These are phyloP conservation scores for Plenodomus tracheiphilus DNA, from an alignment of 2,329 filamentous ascomycete genomes.

Conservation along the genomic window DNA sequence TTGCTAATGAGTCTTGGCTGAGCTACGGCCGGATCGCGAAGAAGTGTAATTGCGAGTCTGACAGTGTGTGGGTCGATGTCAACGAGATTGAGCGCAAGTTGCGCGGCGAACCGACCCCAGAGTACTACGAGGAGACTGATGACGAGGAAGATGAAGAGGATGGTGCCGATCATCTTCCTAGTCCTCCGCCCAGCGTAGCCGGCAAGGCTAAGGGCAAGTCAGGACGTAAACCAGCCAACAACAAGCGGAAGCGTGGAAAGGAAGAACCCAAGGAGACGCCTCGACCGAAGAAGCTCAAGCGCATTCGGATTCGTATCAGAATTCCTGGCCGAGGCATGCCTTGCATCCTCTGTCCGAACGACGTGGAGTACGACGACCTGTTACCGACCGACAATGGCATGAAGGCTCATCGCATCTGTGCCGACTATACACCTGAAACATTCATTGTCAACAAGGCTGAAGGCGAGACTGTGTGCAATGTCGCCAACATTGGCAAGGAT, in stretches of 20 bases:
- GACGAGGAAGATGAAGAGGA: conserved; percentile 67
- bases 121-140: conserved; percentile 79
- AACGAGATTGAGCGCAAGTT: conserved; percentile 94
- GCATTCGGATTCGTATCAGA: conserved; percentile 72
- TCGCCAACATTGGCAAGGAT: conserved; percentile 80
- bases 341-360: conserved; percentile 90
- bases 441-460: conserved; percentile 73
- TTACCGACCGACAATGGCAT: conserved; percentile 85
- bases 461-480: conserved; percentile 72
- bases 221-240: conserved; percentile 72
- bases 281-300: conserved; percentile 71
- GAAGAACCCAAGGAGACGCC: conserved; percentile 50
- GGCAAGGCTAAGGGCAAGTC: conserved; percentile 70
- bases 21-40: conserved; percentile 95
- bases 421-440: conserved; percentile 88
- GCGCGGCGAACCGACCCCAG: conserved; percentile 78
- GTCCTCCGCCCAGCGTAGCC: conserved; percentile 74
- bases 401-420: conserved; percentile 85
- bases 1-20: conserved; percentile 92
- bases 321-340: conserved; percentile 74
- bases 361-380: conserved; percentile 79
- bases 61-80: conserved; percentile 98
- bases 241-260: conserved; percentile 51
- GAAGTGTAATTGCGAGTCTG: conserved; percentile 93
- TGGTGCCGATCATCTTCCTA: conserved; percentile 66